phyloP scores from a whole-genome alignment of 768 basidiomycete species.

The Auriscalpium microsporum region DNA sequence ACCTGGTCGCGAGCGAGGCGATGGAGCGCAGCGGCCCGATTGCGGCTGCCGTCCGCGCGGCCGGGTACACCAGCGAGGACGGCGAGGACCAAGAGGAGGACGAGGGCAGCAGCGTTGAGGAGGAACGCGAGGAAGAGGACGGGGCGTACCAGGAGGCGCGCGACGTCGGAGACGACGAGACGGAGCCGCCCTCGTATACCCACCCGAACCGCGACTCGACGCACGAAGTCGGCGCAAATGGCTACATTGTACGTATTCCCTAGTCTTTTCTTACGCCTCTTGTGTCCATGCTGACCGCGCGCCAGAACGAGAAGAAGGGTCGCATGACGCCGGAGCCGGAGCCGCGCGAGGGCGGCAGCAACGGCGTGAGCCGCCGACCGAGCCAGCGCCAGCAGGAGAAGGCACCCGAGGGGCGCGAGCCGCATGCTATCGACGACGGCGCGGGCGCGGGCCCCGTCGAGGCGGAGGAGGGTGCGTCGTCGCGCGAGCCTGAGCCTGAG shows the following conservation, averaged over 20 bases:
- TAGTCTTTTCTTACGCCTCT: neutral
- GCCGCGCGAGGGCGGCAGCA: constrained; percentile 20
- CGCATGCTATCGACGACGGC: constrained; percentile 21
- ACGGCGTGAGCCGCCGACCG: constrained; percentile 32
- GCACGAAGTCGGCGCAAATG: constrained; percentile 39
- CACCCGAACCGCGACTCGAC: constrained; percentile 33
- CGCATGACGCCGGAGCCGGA: constrained; percentile 5
- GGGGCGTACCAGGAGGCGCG: constrained; percentile 42
- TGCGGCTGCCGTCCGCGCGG: constrained; percentile 82
- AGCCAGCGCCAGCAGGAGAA: constrained; percentile 66
- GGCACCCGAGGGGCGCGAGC: constrained; percentile 51
- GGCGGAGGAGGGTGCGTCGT: neutral
- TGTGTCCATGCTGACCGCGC: neutral
- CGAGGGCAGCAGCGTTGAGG: constrained; percentile 52
- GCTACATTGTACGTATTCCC: constrained; percentile 46
- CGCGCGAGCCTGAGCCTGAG: neutral
- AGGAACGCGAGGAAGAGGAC: constrained; percentile 39
- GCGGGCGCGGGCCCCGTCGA: constrained; percentile 9
- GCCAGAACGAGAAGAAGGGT: constrained; percentile 32
- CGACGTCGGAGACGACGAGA: constrained; percentile 32
- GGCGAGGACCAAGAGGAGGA: constrained; percentile 53
- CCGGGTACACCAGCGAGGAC: constrained; percentile 82
- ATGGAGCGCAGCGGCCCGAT: constrained; percentile 91
- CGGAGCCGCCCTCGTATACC: constrained; percentile 55
- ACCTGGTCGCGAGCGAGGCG: constrained; percentile 88